Evolutionary conservation across 2,329 filamentous ascomycete species (phyloP), one percentile per base, ranked within the genome.

Genomic region (Penicillium freii): DNA sequence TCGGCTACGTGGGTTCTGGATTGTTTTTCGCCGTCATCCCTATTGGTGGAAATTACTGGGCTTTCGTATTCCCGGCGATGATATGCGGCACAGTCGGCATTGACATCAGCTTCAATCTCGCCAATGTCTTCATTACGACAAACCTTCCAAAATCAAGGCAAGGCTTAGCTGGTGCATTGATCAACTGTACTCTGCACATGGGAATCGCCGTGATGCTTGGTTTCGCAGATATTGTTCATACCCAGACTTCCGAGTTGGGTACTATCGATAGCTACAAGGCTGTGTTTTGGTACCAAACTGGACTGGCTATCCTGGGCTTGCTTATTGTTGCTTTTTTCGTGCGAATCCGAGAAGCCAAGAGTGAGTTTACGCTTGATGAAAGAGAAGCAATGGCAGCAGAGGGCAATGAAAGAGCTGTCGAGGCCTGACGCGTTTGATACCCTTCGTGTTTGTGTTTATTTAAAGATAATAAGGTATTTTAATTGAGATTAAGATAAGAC

Each of bases 111-210:
- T 92, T 87, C 75, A 91, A 88, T 67, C 82, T 92, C 1, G 84
- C 86, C 19, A 92, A 89, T 66, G 83, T 92, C 58, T 92, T 90
- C 73, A 88, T 91, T 70, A 91, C 88, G 0, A 91, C 88, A 0
- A 84, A 82, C 15, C 78, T 92, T 61, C 87, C 89, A 0, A 78
- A 79, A 5, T 80, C 82, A 13, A 80, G 85, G 49, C 90, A 93
- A 69, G 89, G 88, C 0, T 78, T 91, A 0, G 89, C 88, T 0
- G 88, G 89, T 1, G 88, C 85, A 0, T 72, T 92, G 45, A 86
- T 89, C 66, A 91, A 89, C 73, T 86, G 84, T 47, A 74, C 91
- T 2, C 70, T 91, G 31, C 89, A 90, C 66, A 78, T 92, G 9
- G 87, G 87, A 10, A 87, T 91, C 66, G 87, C 88, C 1, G 80